Conservation (phyloP, 441 rosid species). For the Populus hybrid region DNA sequence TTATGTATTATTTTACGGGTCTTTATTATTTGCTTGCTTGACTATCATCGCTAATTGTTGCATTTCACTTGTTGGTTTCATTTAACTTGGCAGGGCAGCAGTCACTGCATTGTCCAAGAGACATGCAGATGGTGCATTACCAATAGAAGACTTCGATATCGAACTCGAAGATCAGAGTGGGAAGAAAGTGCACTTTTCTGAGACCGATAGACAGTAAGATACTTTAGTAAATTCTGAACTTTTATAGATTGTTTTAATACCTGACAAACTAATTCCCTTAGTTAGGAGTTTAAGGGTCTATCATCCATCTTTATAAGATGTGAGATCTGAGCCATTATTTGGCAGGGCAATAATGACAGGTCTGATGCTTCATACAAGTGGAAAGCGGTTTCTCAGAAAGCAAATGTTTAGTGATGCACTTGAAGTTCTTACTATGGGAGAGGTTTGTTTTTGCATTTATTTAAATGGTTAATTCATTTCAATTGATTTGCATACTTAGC, state of each 20-base stretch:
- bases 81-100: conserved; percentile 56
- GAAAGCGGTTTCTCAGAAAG: conserved; percentile 54
- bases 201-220: conserved; percentile 72
- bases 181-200: conserved; percentile 51
- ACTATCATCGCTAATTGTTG: neutral
- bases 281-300: neutral
- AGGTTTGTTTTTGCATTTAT: conserved; percentile 38
- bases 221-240: neutral
- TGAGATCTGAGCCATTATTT: conserved; percentile 11
- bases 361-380: conserved; percentile 79
- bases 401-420: conserved; percentile 67
- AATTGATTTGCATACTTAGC: neutral
- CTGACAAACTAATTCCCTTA: neutral
- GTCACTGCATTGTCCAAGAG: conserved; percentile 71
- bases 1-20: neutral
- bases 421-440: conserved; percentile 85
- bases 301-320: neutral
- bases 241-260: conserved; percentile 2
- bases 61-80: conserved; percentile 10
- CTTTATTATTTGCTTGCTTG: neutral
- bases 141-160: conserved; percentile 60
- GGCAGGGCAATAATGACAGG: conserved; percentile 83
- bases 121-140: conserved; percentile 74
- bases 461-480: neutral
- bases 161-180: conserved; percentile 91